These are phyloP conservation scores for Phaffomyces thermotolerans DNA, from an alignment of 805 yeast genomes.

Conservation along the genomic window DNA sequence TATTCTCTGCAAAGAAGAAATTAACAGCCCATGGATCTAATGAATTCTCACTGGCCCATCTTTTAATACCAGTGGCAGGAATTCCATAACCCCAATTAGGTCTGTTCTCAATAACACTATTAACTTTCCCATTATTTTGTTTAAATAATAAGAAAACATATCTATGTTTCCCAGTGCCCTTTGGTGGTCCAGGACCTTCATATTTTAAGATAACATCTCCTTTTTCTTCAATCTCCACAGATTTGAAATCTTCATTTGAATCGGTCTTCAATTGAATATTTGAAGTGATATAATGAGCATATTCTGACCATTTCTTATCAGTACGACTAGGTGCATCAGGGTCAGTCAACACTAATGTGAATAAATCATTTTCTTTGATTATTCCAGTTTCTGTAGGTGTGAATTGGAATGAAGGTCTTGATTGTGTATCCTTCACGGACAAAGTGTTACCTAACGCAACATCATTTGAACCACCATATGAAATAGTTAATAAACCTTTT, in stretches of 20 bases:
- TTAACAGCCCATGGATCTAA: conserved; percentile 66
- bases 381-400: conserved; percentile 28
- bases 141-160: conserved; percentile 72
- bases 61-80: conserved; percentile 71
- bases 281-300: conserved; percentile 62
- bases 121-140: conserved; percentile 39
- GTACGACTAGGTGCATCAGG: conserved; percentile 88
- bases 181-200: conserved; percentile 87
- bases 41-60: conserved; percentile 62
- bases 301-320: conserved; percentile 87
- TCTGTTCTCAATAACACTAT: conserved; percentile 40
- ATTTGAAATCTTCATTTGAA: conserved; percentile 24
- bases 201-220: conserved; percentile 49
- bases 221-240: conserved; percentile 28
- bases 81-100: conserved; percentile 82
- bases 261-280: conserved; percentile 38
- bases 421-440: conserved; percentile 57
- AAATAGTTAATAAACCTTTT: conserved; percentile 45
- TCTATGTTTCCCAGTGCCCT: conserved; percentile 78
- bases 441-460: conserved; percentile 79
- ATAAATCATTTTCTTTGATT: conserved; percentile 38
- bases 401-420: conserved; percentile 58
- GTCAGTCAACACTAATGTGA: conserved; percentile 77
- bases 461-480: conserved; percentile 49
- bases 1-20: conserved; percentile 76